Base-by-base conservation (phyloP, 2,329 filamentous ascomycete species). In the Arthroderma sp. region DNA sequence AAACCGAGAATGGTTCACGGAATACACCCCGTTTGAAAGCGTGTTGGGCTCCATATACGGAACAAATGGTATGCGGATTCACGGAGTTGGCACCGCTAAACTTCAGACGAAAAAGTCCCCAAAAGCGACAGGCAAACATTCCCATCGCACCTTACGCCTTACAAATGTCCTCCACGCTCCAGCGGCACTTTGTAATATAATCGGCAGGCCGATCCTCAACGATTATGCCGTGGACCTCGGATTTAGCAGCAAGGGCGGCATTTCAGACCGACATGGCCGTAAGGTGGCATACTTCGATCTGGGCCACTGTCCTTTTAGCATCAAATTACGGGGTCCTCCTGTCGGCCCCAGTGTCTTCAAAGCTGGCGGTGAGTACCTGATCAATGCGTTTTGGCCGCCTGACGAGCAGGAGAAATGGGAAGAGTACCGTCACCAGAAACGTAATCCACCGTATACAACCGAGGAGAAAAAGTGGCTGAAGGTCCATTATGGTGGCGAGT, bases 401-500 rank as follows among this genome's bases (percentile, higher is more conserved):
- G 8, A 6, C 7, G 50, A 49, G 43, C 6, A 15, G 32, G 28
- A 36, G 3, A 36, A 27, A 9, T 52, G 50, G 50, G 22, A 46
- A 22, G 40, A 29, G 10, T 15, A 38, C 22, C 27, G 43, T 32
- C 10, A 15, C 15, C 30, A 42, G 9, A 4, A 5, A 29, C 2
- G 4, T 22, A 7, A 30, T 22, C 15, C 27, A 3, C 36, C 43
- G 33, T 50, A 48, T 48, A 57, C 51, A 5, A 37, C 33, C 5
- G 52, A 51, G 6, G 56, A 66, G 49, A 64, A 59, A 43, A 27
- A 43, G n/a, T 68, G 59, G 55, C 50, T 67, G 32, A 64, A 62
- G 42, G 37, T 53, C 5, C 9, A 64, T 42, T 66, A 52, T 33
- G 45, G 50, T 6, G 47, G 47, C 31, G 60, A 66, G 46, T 64